Base-by-base conservation (phyloP, 768 basidiomycete species). In the Inosperma sp. region DNA sequence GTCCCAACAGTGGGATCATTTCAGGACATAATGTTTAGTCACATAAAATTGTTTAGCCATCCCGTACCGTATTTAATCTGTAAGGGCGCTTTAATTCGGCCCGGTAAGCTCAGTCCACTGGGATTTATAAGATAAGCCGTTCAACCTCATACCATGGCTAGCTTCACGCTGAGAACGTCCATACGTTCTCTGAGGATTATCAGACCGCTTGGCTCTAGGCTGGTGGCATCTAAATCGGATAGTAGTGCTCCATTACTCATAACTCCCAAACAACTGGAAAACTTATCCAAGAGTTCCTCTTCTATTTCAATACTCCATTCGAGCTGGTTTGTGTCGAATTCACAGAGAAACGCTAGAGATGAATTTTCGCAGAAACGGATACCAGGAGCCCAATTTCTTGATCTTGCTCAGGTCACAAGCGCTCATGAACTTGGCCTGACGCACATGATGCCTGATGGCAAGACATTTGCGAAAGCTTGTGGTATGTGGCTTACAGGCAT, bases 271-370 rank as follows among this genome's bases (percentile, higher is more conserved):
- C 68, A 77, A 56, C 29, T 80, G 34, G 69, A 65, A 23, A 69
- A 73, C 35, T 65, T 68, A 23, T 54, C 64, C 8, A 61, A 72
- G 23, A 61, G 68, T 3, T 62, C 70, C 7, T 52, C 68, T 40
- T 54, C 64, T 19, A 66, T 82, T 27, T 66, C 70, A 7, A 66
- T 86, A 56, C 72, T 85, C 26, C 94, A 98, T 62, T 82, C 84
- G 17, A 84, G 82, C 43, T 97, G 94, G 95, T 86, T 89, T 65
- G 96, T 97, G 95, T 95, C 94, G 44, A 88, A 84, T 65, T 79
- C 85, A 27, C 73, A 82, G 2, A 80, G 93, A 49, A 81, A 81
- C 44, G 76, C 87, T 2, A 65, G 66, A n/a, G 67, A 79, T 25
- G 93, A 95, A 66, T 94, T 83, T 56, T 63, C 73, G 16, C 64